Evolutionary conservation across 352 stramenopile species (phyloP).

Genomic region (Phytophthora podocarpi): DNA sequence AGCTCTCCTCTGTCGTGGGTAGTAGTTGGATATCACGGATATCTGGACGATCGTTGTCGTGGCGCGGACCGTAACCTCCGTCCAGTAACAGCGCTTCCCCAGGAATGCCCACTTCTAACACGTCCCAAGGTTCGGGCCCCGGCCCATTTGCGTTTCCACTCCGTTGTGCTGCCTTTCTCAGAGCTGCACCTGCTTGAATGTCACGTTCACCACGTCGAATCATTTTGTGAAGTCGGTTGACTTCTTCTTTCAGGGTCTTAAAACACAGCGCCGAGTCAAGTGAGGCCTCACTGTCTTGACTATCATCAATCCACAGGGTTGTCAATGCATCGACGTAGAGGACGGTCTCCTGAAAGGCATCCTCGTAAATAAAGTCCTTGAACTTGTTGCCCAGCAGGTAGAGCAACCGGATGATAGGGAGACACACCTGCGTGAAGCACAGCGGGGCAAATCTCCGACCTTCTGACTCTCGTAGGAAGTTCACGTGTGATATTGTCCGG

Average conservation of each 20-base stretch:
- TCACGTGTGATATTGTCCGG: conserved; percentile 14
- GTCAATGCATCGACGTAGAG: conserved; percentile 30
- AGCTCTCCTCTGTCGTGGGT: conserved; percentile 42
- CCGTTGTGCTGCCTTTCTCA: conserved; percentile 12
- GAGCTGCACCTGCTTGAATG: conserved; percentile 7
- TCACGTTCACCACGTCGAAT: conserved; percentile 23
- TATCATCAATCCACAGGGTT: conserved; percentile 26
- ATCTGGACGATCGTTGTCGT: conserved; percentile 45
- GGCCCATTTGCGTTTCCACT: not conserved
- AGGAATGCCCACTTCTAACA: conserved; percentile 33
- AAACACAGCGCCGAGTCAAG: conserved; percentile 43
- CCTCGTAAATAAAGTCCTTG: conserved; percentile 49
- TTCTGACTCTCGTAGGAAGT: conserved; percentile 28
- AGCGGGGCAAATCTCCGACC: conserved; percentile 39
- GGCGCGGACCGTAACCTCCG: conserved; percentile 36
- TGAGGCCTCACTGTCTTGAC: not conserved
- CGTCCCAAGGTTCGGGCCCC: conserved; percentile 27
- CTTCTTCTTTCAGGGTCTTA: conserved; percentile 31
- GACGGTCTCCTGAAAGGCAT: conserved; percentile 34
- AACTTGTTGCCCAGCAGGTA: conserved; percentile 52
- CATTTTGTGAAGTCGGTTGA: conserved; percentile 39
- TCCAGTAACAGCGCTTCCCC: conserved; percentile 21
- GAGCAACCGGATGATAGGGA: conserved; percentile 44
- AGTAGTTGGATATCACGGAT: conserved; percentile 43
- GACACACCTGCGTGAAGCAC: conserved; percentile 46